Base-by-base conservation (phyloP, 164 flowering plant genomes). In the Taxillus chinensis region DNA sequence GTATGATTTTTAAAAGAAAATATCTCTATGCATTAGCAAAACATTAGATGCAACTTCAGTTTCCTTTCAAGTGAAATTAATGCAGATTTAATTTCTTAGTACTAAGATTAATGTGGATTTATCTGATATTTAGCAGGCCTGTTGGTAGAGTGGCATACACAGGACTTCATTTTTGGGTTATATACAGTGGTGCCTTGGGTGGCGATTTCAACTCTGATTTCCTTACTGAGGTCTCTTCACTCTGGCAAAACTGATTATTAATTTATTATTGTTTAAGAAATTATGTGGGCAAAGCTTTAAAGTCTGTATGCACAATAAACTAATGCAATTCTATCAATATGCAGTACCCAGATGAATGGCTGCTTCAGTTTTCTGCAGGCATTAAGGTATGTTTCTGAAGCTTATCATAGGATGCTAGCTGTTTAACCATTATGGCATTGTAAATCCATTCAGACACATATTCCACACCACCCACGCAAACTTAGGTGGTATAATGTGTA, bases 331-430 rank as follows among this genome's bases (percentile, higher is more conserved):
- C 39, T 78, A 61, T 53, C 40, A 49, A 5, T 72, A 64, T 67
- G 38, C 83, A 89, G 96, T 68, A 55, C 64, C 77, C 83, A 37
- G 78, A 80, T 63, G 87, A 87, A 66, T 87, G 89, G 89, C 64
- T 78, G 49, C 76, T 74, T 66, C 95, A 83, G 72, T 76, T 85
- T 73, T 79, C 76, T 16, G 80, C 79, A 11, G 98, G 96, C 55
- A 77, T 92, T 68, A 87, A 87, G 95, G 98, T 91, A 76, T 62
- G 39, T 10, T 51, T 39, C 41, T 54, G 6, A n/a, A 51, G 42
- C 55, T 8, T 42, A 50, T 4, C 49, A 9, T 43, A 37, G 39
- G 41, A 49, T 27, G 12, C 41, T 15, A 51, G 16, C 13, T 48
- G 10, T 27, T 27, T 27, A 27, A 27, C 27, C 27, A 27, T 27